Evolutionary conservation across 2,329 filamentous ascomycete species (phyloP), one percentile per base, ranked within the genome.

Genomic region (Paraphoma sp.): DNA sequence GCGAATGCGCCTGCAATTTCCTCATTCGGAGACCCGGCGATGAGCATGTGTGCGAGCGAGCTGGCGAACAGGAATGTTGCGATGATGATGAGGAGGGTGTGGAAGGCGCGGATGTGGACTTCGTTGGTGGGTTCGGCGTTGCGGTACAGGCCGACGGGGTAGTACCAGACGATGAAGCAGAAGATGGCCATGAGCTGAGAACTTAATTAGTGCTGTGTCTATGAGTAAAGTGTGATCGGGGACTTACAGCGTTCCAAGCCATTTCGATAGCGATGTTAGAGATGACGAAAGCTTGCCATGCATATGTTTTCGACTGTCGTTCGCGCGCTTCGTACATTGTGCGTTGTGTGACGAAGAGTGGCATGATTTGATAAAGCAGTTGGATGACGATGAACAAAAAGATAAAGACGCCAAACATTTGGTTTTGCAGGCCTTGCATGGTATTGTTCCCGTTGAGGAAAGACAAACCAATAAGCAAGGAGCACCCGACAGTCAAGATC

Each of bases 41-140:
- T 90, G 41, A 87, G 83, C 83, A 92, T 86, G 67, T 92, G 87
- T 0, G 89, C 87, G 65, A 93, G 91, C 0, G 89, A 86, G 70
- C 81, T 84, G 5, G 84, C 82, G 69, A 82, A 92, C 60, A 88
- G 82, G 17, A 91, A 73, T 16, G 89, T 76, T 5, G 82, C 86
- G 1, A 86, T 83, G 8, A 91, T 57, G 41, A 86, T 80, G 53
- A 86, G 81, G 73, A 82, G 91, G 0, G 89, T 88, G 3, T 86
- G 92, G 78, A 92, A 91, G 0, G 84, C 81, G 0, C 89, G 88
- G 2, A 92, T 80, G 0, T 81, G 79, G 2, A 73, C 59, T 0
- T 87, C 80, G 57, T 82, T 83, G 2, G 86, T 86, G 1, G 80
- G 80, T n/a, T 81, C 78, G 2, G 89, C 89, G 68, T 93, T 93